Percentiles rank a stretch among this genome's conserved stretches.
phyloP scores from a whole-genome alignment of 1,284 basidiomycete species.

The Trametes sp. region DNA sequence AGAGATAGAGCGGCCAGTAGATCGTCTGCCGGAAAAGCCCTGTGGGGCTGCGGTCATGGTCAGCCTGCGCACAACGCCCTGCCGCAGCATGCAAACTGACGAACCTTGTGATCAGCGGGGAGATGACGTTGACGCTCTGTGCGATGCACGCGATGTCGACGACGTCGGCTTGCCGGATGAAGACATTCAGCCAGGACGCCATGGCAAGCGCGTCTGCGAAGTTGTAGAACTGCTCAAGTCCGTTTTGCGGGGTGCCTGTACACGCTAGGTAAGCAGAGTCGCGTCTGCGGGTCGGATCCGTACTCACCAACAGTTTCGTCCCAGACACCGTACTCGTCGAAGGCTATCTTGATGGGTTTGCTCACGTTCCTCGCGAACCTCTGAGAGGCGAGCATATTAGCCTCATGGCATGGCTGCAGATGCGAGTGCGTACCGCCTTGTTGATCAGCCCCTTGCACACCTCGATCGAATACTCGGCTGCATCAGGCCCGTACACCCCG shows the following conservation, averaged over 20 bases:
- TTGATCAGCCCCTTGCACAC: constrained; percentile 55
- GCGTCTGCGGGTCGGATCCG: background rate
- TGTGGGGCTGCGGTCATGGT: constrained; percentile 39
- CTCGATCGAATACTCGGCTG: constrained; percentile 56
- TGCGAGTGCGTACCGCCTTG: constrained; percentile 31
- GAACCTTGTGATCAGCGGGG: constrained; percentile 48
- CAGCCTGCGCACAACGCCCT: background rate
- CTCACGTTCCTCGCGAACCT: constrained; percentile 32
- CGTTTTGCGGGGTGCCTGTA: constrained; percentile 53
- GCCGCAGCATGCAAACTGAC: background rate
- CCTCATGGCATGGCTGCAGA: background rate
- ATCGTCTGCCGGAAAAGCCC: constrained; percentile 61
- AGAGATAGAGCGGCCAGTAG: constrained; percentile 60
- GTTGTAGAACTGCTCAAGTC: constrained; percentile 68
- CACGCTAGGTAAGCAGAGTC: background rate
- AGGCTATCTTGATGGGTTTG: constrained; percentile 42
- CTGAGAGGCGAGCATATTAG: constrained; percentile 11
- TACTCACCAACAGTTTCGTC: constrained; percentile 43
- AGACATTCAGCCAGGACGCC: constrained; percentile 69
- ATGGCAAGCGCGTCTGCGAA: constrained; percentile 67
- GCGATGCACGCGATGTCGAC: constrained; percentile 72
- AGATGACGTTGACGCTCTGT: constrained; percentile 66
- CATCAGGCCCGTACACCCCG: constrained; percentile 46
- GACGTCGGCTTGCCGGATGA: constrained; percentile 66
- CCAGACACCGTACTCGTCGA: constrained; percentile 72